Base-by-base conservation (phyloP, 2,329 filamentous ascomycete species). In the Xylariales sp. region DNA sequence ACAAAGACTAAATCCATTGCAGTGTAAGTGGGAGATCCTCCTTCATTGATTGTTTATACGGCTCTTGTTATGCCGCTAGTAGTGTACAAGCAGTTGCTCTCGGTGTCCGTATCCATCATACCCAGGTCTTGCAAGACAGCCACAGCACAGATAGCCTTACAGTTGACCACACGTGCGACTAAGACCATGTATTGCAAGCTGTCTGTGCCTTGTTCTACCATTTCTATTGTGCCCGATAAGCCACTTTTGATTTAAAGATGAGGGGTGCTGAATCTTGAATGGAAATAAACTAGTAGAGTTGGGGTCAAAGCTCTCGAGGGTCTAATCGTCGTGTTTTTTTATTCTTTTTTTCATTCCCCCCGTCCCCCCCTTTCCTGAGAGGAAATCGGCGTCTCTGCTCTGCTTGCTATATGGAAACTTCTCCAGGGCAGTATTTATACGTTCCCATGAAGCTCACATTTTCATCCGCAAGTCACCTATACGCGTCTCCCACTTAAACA, bases 21-120 rank as follows among this genome's bases (percentile, higher is more conserved):
- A 14, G 64, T 50, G 64, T 66, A 53, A 62, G 64, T 57, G 36
- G 16, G 3, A 4, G n/a, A n/a, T 61, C 16, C 55, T 34, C 36
- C n/a, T 5, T 16, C 14, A 23, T 50, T 9, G 34, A 23, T 36
- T 8, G 34, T 34, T 39, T 45, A 18, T 28, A 18, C 12, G 14
- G 32, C 18, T 56, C 18, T 36, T 28, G 30, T n/a, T 55, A 10
- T 28, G 8, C 55, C n/a, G 18, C 41, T 7, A 48, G 16, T 6
- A 23, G 23, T 23, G 23, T 23, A 34, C 49, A n/a, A 49, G 62
- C 55, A 2, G 10, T 28, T 55, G 43, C 57, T 56, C 30, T 53
- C 48, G 23, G 34, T n/a, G 32, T 49, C 53, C 39, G 9, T 57
- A 41, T 48, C 23, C 23, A 39, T 23, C 43, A 50, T 23, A 16